Evolutionary conservation across 73 alveolate genomes (phyloP).

Genomic region (Paramecium pentaurelia): DNA sequence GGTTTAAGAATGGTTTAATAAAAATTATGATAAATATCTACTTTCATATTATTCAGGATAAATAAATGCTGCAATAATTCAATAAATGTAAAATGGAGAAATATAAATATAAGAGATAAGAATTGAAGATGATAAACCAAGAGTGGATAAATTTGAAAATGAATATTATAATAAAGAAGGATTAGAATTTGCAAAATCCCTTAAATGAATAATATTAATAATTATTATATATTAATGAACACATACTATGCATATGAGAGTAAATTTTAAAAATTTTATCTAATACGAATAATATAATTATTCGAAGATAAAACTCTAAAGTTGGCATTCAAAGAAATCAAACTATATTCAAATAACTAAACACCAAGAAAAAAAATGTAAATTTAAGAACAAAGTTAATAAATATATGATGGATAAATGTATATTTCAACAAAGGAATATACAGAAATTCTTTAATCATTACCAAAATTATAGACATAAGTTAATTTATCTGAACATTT

Average conservation of each 20-base stretch:
- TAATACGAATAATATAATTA: background rate
- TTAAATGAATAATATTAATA: background rate
- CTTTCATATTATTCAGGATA: background rate
- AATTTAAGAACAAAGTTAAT: background rate
- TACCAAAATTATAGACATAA: background rate
- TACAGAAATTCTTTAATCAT: background rate
- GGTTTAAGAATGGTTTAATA: background rate
- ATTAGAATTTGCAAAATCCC: background rate
- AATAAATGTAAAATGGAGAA: background rate
- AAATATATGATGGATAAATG: background rate
- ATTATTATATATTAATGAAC: background rate
- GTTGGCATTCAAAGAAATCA: background rate
- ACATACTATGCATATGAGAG: background rate
- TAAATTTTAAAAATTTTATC: background rate
- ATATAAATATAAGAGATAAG: background rate
- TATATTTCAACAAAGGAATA: background rate
- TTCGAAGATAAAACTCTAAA: background rate
- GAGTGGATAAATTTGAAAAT: background rate
- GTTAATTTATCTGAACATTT: background rate
- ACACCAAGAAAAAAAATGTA: background rate
- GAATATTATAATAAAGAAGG: background rate
- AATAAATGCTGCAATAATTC: background rate
- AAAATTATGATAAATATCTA: background rate
- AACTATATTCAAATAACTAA: background rate
- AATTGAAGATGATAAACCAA: background rate